A percentile compares a stretch with the other conserved stretches of the same genome.
phyloP scores from a whole-genome alignment of 176 grass and related monocot genomes.

The Eragrostis nindensis region DNA sequence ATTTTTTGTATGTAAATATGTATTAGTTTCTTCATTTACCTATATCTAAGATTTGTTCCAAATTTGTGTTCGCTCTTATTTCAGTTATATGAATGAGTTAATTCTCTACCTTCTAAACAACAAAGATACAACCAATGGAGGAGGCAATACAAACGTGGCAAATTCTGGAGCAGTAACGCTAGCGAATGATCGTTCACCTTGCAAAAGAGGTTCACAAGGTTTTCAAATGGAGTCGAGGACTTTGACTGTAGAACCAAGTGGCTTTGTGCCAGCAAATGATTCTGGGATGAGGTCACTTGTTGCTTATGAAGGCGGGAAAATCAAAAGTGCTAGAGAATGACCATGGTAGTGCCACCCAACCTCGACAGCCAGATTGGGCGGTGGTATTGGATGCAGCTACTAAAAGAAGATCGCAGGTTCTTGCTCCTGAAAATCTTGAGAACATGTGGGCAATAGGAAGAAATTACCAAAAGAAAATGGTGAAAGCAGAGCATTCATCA shows the following conservation, averaged over 20 bases:
- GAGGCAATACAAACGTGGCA: conserved; percentile 46
- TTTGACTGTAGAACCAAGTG: conserved; percentile 41
- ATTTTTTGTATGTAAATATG: conserved; percentile 5
- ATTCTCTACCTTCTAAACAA: conserved; percentile 78
- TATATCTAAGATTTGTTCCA: conserved; percentile 22
- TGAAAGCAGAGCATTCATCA: conserved; percentile 50
- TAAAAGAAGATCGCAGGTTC: conserved; percentile 85
- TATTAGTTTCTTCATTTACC: neutral
- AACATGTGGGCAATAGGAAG: conserved; percentile 99
- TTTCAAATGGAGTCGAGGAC: conserved; percentile 45
- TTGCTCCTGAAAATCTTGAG: conserved; percentile 98
- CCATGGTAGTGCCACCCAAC: conserved; percentile 31
- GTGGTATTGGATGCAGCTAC: conserved; percentile 81
- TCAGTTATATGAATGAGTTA: conserved; percentile 94
- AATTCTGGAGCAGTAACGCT: conserved; percentile 36
- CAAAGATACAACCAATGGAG: conserved; percentile 53
- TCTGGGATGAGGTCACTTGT: conserved; percentile 35
- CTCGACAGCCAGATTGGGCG: conserved; percentile 81
- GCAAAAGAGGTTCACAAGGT: conserved; percentile 54
- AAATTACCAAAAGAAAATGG: conserved; percentile 95
- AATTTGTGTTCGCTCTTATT: conserved; percentile 46
- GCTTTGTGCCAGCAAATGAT: conserved; percentile 44
- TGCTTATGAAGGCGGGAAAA: conserved; percentile 38
- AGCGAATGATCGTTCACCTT: conserved; percentile 37
- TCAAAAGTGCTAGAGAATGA: conserved; percentile 44